Conservation (phyloP, 352 stramenopile genomes). For the Phytophthora brassicae region DNA sequence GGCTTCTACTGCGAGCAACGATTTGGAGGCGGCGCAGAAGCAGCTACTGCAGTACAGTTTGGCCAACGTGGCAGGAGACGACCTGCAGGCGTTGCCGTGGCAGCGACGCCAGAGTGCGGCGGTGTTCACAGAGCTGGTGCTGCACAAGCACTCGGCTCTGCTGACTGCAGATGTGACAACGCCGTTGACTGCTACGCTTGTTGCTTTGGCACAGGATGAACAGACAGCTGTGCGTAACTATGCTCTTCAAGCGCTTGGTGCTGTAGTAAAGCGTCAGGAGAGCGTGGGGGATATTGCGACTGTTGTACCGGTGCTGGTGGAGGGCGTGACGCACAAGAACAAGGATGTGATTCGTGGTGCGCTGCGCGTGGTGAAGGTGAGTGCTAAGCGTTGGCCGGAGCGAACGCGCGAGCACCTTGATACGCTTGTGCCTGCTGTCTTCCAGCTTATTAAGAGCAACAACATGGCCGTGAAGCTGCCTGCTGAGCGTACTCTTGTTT, state of each 20-base stretch:
- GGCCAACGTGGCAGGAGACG: conserved; percentile 36
- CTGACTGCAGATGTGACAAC: conserved; percentile 29
- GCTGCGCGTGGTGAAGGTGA: conserved; percentile 71
- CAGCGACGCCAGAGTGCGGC: conserved; percentile 66
- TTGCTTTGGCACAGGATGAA: conserved; percentile 59
- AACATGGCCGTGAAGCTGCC: conserved; percentile 89
- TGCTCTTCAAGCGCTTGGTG: conserved; percentile 55
- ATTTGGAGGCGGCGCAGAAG: conserved; percentile 31
- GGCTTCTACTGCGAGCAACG: conserved; percentile 42
- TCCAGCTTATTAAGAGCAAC: conserved; percentile 87
- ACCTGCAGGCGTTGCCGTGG: conserved; percentile 45
- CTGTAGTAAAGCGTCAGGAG: conserved; percentile 55
- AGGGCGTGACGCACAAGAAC: conserved; percentile 67
- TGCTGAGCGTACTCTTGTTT: conserved; percentile 83
- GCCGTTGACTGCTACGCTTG: conserved; percentile 36
- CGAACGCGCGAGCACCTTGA: conserved; percentile 52
- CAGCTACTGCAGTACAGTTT: conserved; percentile 55
- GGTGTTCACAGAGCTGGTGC: conserved; percentile 54
- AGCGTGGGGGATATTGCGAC: conserved; percentile 25
- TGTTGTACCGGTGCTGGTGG: conserved; percentile 64
- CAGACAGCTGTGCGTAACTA: conserved; percentile 60
- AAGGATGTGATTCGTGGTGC: conserved; percentile 80
- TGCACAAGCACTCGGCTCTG: conserved; percentile 47
- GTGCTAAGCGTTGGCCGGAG: conserved; percentile 69
- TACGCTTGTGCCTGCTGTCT: conserved; percentile 74